These are phyloP conservation scores for Ogataea pignaliae DNA, from an alignment of 805 yeast genomes.

Conservation along the genomic window DNA sequence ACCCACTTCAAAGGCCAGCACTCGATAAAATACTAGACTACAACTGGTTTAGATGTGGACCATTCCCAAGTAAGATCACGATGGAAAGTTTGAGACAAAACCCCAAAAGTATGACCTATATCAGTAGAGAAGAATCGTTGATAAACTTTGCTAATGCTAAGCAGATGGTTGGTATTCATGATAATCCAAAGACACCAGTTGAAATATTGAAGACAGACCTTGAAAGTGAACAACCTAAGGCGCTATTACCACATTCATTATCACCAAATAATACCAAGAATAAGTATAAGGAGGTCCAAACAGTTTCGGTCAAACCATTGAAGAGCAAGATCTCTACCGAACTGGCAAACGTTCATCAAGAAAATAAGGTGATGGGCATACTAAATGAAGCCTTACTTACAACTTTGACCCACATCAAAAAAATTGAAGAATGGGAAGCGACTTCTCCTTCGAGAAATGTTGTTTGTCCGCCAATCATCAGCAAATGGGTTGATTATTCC, in stretches of 20 bases:
- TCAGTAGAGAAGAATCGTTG: constrained; percentile 58
- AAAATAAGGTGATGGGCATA: constrained; percentile 23
- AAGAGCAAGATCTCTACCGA: constrained; percentile 25
- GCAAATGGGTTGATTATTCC: constrained; percentile 98
- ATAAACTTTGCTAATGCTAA: constrained; percentile 65
- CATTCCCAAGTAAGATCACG: constrained; percentile 71
- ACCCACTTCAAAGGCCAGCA: constrained; percentile 79
- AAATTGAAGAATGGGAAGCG: constrained; percentile 21
- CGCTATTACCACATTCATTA: constrained; percentile 80
- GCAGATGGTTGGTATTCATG: constrained; percentile 52
- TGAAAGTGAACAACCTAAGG: constrained; percentile 60
- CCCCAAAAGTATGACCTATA: constrained; percentile 52
- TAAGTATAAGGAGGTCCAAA: constrained; percentile 70
- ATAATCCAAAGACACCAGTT: constrained; percentile 53
- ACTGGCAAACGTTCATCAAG: constrained; percentile 25
- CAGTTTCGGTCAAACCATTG: constrained; percentile 22
- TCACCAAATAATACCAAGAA: constrained; percentile 89
- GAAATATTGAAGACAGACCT: constrained; percentile 66
- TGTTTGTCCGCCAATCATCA: constrained; percentile 59
- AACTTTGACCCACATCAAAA: constrained; percentile 25
- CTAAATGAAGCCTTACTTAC: constrained; percentile 25
- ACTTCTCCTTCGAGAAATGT: constrained; percentile 8
- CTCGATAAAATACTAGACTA: constrained; percentile 74
- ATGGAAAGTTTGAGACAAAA: constrained; percentile 56
- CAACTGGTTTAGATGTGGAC: constrained; percentile 76